These are phyloP conservation scores for Penicillium cinerascens DNA, from an alignment of 495 filamentous ascomycete species.

Conservation along the genomic window DNA sequence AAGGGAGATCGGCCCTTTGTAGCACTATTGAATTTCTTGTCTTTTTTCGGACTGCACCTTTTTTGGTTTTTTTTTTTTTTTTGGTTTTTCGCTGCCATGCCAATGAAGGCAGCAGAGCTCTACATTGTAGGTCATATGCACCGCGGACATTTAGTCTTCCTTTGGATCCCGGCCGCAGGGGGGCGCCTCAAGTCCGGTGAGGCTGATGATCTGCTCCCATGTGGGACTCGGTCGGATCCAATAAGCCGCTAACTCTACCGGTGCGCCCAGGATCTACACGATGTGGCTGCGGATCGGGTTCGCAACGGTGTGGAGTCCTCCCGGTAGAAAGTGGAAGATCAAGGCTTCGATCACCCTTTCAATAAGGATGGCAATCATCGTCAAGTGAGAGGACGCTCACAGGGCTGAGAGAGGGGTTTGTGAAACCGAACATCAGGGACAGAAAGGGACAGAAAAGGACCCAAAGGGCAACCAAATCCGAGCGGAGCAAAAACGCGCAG, in stretches of 20 bases:
- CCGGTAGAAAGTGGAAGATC: background rate
- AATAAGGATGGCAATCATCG: background rate
- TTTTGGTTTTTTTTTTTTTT: background rate
- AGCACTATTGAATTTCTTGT: slow-evolving; percentile 11
- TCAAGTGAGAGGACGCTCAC: background rate
- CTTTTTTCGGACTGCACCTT: background rate
- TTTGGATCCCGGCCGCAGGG: background rate
- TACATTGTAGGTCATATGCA: slow-evolving; percentile 1
- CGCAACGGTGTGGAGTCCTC: background rate
- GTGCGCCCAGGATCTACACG: background rate
- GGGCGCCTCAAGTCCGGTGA: slow-evolving; percentile 8
- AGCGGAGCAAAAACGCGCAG: background rate
- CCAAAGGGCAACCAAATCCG: background rate
- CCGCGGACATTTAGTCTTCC: slow-evolving; percentile 5
- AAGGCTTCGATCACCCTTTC: background rate
- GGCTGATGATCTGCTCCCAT: slow-evolving; percentile 17
- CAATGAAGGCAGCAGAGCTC: background rate
- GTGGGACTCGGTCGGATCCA: slow-evolving; percentile 12
- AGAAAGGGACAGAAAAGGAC: background rate
- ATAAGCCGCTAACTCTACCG: slow-evolving; percentile 6
- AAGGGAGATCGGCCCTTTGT: slow-evolving; percentile 12
- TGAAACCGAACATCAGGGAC: background rate
- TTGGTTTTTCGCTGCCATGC: background rate
- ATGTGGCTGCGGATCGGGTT: background rate
- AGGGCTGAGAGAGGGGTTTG: background rate